These are phyloP conservation scores for Shiraia sp. DNA, from an alignment of 2,329 filamentous ascomycete genomes.

Conservation along the genomic window DNA sequence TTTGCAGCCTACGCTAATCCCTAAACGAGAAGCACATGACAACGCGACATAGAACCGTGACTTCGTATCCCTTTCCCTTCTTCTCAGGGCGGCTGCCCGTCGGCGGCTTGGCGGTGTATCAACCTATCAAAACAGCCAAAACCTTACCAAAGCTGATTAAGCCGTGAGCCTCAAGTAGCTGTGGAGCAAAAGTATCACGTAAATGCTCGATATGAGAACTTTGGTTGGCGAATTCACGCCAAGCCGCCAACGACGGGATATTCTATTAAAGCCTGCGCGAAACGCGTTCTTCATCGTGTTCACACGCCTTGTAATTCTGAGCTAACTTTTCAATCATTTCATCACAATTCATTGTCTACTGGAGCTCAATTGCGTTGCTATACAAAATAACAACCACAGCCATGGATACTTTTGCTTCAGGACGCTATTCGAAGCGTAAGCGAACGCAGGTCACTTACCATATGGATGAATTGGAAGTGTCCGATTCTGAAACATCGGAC, in stretches of 20 bases:
- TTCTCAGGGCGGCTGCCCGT: too few species aligned
- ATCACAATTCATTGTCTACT: neutral
- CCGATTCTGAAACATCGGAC: slow-evolving; percentile 21
- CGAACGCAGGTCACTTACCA: slow-evolving; percentile 36
- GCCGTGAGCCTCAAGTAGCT: too few species aligned
- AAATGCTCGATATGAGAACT: too few species aligned
- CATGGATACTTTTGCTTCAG: slow-evolving; percentile 16
- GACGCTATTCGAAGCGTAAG: slow-evolving; percentile 41
- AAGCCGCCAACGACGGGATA: too few species aligned
- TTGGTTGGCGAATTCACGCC: too few species aligned
- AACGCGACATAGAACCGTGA: too few species aligned
- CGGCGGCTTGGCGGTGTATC: slow-evolving; percentile 1
- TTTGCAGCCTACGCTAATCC: slow-evolving; percentile 40
- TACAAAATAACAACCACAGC: slow-evolving; percentile 13
- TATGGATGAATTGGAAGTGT: slow-evolving; percentile 27
- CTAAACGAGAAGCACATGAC: slow-evolving; percentile 17
- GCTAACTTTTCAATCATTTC: slow-evolving; percentile 10
- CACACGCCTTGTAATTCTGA: too few species aligned
- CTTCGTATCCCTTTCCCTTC: too few species aligned
- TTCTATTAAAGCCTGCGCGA: slow-evolving; percentile 23
- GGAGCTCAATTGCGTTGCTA: slow-evolving; percentile 11
- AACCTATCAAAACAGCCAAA: slow-evolving; percentile 24
- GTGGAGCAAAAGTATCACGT: too few species aligned
- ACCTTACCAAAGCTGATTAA: too few species aligned
- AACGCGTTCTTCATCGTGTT: slow-evolving; percentile 30